Evolutionary conservation across 345 rosid genomes (phyloP).

Genomic region (Excoecaria cochinchinensis): DNA sequence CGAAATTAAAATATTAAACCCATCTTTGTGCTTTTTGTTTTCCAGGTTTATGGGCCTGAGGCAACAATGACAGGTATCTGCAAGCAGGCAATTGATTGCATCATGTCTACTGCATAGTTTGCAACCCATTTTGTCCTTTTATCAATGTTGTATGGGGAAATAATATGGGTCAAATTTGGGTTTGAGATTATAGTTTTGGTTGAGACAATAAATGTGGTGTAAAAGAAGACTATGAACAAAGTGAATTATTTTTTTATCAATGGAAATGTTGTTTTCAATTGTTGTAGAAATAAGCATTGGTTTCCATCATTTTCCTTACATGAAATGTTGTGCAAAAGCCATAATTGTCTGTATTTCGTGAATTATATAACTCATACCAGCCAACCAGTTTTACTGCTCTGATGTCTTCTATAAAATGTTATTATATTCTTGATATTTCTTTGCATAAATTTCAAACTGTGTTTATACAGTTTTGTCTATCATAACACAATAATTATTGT

Average conservation of each 20-base stretch:
- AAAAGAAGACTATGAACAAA: background rate
- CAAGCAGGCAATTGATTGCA: constrained; percentile 91
- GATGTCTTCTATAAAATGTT: too few relatives aligned
- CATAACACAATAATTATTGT: too few relatives aligned
- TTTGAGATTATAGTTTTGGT: background rate
- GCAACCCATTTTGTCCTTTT: background rate
- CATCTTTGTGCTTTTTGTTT: background rate
- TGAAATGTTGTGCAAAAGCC: background rate
- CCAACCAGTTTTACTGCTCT: too few relatives aligned
- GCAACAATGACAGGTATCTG: constrained; percentile 97
- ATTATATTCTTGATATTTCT: too few relatives aligned
- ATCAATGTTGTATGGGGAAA: background rate
- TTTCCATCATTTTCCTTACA: background rate
- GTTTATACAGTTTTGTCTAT: too few relatives aligned
- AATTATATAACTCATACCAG: too few relatives aligned
- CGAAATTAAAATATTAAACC: background rate
- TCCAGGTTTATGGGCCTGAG: constrained; percentile 92
- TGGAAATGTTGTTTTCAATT: background rate
- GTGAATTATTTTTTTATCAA: background rate
- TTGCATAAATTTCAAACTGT: too few relatives aligned
- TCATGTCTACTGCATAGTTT: constrained; percentile 53
- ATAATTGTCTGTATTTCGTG: too few relatives aligned
- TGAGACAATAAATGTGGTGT: background rate
- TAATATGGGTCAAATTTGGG: background rate
- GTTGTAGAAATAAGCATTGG: background rate